phyloP scores from a whole-genome alignment of 2,329 filamentous ascomycete species.

The Calycina herbarum region DNA sequence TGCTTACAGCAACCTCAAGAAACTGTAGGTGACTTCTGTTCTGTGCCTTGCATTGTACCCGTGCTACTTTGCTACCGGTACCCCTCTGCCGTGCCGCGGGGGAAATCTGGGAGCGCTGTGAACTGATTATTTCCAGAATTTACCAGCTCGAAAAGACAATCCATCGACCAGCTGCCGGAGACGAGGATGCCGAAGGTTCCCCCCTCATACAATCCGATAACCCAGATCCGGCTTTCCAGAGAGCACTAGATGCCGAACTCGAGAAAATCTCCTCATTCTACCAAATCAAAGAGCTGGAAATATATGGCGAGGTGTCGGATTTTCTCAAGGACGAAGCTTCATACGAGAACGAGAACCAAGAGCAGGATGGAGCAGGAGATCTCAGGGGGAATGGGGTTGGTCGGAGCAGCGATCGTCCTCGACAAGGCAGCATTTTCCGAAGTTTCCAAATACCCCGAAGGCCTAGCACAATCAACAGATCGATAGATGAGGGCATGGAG shows the following conservation, averaged over 20 bases:
- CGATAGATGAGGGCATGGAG: constrained; percentile 57
- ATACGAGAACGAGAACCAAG: constrained; percentile 46
- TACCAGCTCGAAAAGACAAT: constrained; percentile 89
- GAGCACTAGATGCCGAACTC: constrained; percentile 81
- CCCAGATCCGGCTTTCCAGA: constrained; percentile 78
- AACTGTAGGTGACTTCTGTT: constrained; percentile 66
- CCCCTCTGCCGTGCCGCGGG: no score
- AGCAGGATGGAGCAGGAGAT: constrained; percentile 36
- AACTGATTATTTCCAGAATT: constrained; percentile 58
- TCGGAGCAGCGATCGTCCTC: constrained; percentile 43
- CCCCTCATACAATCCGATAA: constrained; percentile 74
- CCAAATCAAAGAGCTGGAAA: constrained; percentile 81
- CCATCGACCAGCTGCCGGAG: constrained; percentile 56
- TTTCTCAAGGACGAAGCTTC: constrained; percentile 75
- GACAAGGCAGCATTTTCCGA: constrained; percentile 53
- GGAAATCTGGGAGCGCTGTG: neutral
- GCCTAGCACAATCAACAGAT: constrained; percentile 45
- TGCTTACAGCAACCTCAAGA: constrained; percentile 97
- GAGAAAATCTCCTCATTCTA: constrained; percentile 96
- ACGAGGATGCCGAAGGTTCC: constrained; percentile 76
- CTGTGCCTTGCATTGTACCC: neutral
- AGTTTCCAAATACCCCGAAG: constrained; percentile 47
- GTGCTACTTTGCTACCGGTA: neutral
- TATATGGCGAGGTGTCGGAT: constrained; percentile 76
- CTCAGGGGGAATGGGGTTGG: constrained; percentile 45